Percentiles rank a stretch among this genome's conserved stretches.
Evolutionary conservation across 108 stramenopile genomes (phyloP).

Genomic region (Nannochloropsis salina): DNA sequence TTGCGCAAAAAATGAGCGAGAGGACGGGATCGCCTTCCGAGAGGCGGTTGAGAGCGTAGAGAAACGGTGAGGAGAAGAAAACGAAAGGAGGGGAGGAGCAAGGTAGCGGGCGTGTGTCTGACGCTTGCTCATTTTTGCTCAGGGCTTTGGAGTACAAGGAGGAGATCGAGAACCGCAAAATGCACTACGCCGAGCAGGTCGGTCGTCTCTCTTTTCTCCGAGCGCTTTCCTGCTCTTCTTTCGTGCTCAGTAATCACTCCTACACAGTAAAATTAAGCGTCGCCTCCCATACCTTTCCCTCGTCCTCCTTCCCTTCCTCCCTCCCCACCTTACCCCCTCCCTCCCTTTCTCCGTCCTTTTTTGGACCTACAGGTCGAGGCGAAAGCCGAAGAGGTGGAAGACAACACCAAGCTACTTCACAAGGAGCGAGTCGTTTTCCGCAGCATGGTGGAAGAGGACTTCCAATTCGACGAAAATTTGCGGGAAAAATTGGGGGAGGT

Average conservation of each 20-base stretch:
- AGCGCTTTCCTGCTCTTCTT: not conserved
- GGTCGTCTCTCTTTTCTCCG: not conserved
- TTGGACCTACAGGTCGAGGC: not conserved
- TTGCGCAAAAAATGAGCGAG: slow-evolving; percentile 3
- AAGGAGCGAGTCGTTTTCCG: not conserved
- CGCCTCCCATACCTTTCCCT: no score
- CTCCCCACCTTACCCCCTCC: not conserved
- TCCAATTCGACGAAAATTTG: not conserved
- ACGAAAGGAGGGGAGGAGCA: not conserved
- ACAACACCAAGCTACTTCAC: not conserved
- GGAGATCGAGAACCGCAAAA: slow-evolving; percentile 3
- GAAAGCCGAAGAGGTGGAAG: not conserved
- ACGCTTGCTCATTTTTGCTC: not conserved
- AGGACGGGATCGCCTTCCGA: not conserved
- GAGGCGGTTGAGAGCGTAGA: not conserved
- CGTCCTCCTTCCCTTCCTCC: not conserved
- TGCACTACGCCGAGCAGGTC: not conserved
- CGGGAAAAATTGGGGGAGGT: not conserved
- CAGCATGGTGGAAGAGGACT: not conserved
- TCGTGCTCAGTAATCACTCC: not conserved
- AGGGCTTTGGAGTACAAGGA: slow-evolving; percentile 9
- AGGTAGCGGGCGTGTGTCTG: not conserved
- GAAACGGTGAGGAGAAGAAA: not conserved
- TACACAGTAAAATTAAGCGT: no score
- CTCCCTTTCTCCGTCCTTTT: not conserved